Conservation (phyloP, 2,329 filamentous ascomycete genomes). For the Cladobotryum mycophilum region DNA sequence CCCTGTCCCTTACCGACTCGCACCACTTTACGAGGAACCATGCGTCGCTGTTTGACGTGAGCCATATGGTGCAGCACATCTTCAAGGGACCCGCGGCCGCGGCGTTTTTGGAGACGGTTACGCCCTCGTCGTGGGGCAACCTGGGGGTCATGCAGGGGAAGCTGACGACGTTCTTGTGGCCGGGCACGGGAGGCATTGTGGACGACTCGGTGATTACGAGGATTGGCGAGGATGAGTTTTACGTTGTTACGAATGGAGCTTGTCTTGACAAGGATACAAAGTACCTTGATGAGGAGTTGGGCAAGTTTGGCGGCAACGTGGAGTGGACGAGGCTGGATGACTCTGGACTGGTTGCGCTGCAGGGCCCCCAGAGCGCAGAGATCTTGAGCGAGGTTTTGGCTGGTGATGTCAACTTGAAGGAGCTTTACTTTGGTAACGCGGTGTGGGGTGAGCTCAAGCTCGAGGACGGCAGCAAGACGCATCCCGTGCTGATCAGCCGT, state of each 20-base stretch:
- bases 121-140: constrained; percentile 63
- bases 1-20: constrained; percentile 71
- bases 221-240: constrained; percentile 68
- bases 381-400: constrained; percentile 61
- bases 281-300: constrained; percentile 67
- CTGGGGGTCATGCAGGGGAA: constrained; percentile 66
- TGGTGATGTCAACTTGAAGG: constrained; percentile 50
- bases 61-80: constrained; percentile 91
- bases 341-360: constrained; percentile 78
- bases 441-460: constrained; percentile 60
- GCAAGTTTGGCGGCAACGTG: constrained; percentile 46
- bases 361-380: constrained; percentile 71
- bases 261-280: constrained; percentile 82
- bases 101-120: constrained; percentile 76
- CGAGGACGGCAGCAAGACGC: constrained; percentile 39
- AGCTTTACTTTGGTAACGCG: constrained; percentile 77
- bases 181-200: constrained; percentile 79
- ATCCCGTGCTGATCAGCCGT: constrained; percentile 62
- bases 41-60: constrained; percentile 90
- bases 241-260: constrained; percentile 92
- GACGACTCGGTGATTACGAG: constrained; percentile 90
- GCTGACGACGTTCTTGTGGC: constrained; percentile 77
- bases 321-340: constrained; percentile 65
- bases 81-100: constrained; percentile 75
- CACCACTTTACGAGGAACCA: constrained; percentile 85